These are phyloP conservation scores for Triangularia setosa DNA, from an alignment of 2,329 filamentous ascomycete species.

Conservation along the genomic window DNA sequence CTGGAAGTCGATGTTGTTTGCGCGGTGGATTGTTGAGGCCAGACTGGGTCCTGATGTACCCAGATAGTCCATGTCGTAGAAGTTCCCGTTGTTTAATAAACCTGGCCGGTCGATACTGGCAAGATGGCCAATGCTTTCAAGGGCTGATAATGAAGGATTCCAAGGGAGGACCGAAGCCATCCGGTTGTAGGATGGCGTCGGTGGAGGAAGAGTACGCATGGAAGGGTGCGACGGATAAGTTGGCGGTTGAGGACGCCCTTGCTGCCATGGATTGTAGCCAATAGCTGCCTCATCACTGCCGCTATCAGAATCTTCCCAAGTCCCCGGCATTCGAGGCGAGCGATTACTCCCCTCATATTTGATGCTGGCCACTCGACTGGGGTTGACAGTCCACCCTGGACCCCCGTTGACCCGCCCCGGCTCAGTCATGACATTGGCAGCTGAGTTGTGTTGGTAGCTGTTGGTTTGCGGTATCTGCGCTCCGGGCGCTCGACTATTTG, in stretches of 20 bases:
- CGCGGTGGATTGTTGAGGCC: conserved; percentile 37
- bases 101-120: conserved; percentile 15
- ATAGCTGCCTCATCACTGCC: neutral
- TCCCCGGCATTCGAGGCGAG: conserved; percentile 9
- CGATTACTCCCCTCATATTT: neutral
- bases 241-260: neutral
- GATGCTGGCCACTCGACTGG: neutral
- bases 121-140: neutral
- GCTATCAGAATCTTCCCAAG: conserved; percentile 11
- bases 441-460: neutral
- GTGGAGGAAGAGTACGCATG: conserved; percentile 2
- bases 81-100: conserved; percentile 19
- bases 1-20: conserved; percentile 35
- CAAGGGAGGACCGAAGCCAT: neutral
- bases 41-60: conserved; percentile 22
- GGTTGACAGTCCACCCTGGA: neutral
- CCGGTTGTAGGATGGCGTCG: neutral
- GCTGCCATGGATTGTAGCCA: neutral
- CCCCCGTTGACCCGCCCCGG: neutral
- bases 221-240: neutral
- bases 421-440: neutral
- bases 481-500: neutral
- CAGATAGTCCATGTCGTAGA: conserved; percentile 10
- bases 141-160: neutral
- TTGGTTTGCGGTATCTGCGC: neutral